Evolutionary conservation across 2,329 filamentous ascomycete genomes (phyloP).

Genomic region (Dactylonectria estremocensis): DNA sequence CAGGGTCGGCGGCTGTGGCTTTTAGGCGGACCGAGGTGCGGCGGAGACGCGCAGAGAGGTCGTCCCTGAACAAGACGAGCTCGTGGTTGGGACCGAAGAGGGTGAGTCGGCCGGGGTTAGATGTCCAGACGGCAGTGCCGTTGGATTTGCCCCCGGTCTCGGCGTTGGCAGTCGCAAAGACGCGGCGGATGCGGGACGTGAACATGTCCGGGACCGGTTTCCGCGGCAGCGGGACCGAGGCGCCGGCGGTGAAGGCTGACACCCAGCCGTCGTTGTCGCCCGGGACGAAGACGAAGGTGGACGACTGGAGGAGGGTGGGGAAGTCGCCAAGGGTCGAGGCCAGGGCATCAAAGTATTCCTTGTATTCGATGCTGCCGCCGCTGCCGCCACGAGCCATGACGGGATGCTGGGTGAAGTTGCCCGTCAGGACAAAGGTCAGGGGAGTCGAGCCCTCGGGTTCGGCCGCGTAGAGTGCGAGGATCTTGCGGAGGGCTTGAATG

Average conservation of each 20-base stretch:
- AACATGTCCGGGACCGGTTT: constrained; percentile 88
- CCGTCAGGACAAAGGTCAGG: constrained; percentile 85
- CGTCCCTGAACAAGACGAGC: constrained; percentile 88
- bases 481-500: constrained; percentile 83
- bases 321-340: constrained; percentile 88
- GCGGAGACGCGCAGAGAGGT: constrained; percentile 84
- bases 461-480: constrained; percentile 81
- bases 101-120: constrained; percentile 85
- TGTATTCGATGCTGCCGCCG: constrained; percentile 93
- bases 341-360: constrained; percentile 93
- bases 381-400: constrained; percentile 78
- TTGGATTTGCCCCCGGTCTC: constrained; percentile 70
- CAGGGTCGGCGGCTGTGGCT: constrained; percentile 53
- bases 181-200: constrained; percentile 86
- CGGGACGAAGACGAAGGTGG: constrained; percentile 93
- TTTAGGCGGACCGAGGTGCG: constrained; percentile 83
- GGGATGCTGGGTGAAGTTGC: constrained; percentile 82
- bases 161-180: constrained; percentile 83
- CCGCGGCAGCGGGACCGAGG: constrained; percentile 78
- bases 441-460: constrained; percentile 77
- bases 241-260: constrained; percentile 85
- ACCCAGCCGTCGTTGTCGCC: constrained; percentile 99
- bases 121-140: constrained; percentile 84
- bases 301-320: constrained; percentile 81
- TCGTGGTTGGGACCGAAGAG: constrained; percentile 93